Conservation (phyloP, 495 filamentous ascomycete genomes). For the Bathelium albidoporum region DNA sequence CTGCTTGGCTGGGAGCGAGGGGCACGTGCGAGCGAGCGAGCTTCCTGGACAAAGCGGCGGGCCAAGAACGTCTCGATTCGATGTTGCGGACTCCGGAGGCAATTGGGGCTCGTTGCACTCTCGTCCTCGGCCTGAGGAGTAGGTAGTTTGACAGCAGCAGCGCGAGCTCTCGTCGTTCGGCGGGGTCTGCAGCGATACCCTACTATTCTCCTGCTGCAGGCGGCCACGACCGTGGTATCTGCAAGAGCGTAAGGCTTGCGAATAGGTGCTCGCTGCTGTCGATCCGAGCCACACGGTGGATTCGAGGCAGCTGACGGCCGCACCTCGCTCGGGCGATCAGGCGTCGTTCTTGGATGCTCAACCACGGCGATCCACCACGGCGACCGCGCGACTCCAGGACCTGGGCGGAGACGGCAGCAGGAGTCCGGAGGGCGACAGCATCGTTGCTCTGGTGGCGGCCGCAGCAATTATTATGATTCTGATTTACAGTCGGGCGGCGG, state of each 20-base stretch:
- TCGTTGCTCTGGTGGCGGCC: background rate
- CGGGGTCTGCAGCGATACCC: slow-evolving; percentile 2
- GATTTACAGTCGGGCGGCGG: background rate
- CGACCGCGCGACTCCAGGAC: slow-evolving; percentile 2
- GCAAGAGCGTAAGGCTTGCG: background rate
- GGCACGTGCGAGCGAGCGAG: background rate
- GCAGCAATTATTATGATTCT: background rate
- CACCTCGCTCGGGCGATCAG: slow-evolving; percentile 2
- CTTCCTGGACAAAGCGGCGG: background rate
- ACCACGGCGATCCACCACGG: background rate
- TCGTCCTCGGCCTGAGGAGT: background rate
- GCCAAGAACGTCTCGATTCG: background rate
- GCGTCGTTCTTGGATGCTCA: background rate
- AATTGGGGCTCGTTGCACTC: background rate
- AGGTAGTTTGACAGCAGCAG: background rate
- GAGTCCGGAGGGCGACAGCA: background rate
- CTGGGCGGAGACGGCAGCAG: background rate
- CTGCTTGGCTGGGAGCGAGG: background rate
- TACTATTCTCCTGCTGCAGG: too few species aligned
- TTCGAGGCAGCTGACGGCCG: background rate
- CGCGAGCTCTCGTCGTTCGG: background rate
- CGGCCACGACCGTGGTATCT: background rate
- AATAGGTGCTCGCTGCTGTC: background rate
- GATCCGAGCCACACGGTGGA: slow-evolving; percentile 1
- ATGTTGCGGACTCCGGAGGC: background rate